Percentiles rank a stretch among this genome's conserved stretches.
Evolutionary conservation across 2,329 filamentous ascomycete genomes (phyloP).

Genomic region (Pseudofabraea citricarpa): DNA sequence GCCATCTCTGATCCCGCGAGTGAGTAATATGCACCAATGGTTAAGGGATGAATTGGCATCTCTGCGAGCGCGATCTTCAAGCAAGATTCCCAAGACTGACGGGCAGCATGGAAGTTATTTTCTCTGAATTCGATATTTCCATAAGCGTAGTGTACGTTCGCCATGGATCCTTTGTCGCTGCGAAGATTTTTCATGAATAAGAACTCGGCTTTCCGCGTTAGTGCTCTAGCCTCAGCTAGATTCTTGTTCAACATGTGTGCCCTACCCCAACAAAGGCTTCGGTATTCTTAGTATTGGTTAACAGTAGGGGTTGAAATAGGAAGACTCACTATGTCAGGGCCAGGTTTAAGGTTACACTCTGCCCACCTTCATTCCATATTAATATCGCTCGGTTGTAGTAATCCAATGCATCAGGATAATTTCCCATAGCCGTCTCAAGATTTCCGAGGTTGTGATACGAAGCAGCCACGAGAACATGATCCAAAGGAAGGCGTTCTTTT

Average conservation of each 20-base stretch:
- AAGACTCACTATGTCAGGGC: too few species aligned
- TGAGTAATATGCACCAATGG: conserved; percentile 14
- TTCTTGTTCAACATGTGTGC: too few species aligned
- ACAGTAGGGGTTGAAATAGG: too few species aligned
- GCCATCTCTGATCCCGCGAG: conserved; percentile 12
- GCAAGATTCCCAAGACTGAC: conserved; percentile 8
- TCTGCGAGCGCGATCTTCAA: conserved; percentile 10
- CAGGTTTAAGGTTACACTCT: conserved; percentile 9
- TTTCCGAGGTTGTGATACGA: conserved; percentile 18
- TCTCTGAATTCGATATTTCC: conserved; percentile 15
- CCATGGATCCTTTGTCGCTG: too few species aligned
- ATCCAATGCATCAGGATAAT: conserved; percentile 11
- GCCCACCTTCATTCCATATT: conserved; percentile 10
- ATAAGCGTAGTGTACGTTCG: conserved; percentile 16
- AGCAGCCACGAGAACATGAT: conserved; percentile 5
- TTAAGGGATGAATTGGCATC: conserved; percentile 14
- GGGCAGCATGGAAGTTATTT: conserved; percentile 5
- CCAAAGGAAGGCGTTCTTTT: conserved; percentile 2
- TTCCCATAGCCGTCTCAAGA: conserved; percentile 12
- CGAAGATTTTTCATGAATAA: too few species aligned
- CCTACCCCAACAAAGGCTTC: too few species aligned
- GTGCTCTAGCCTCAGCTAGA: too few species aligned
- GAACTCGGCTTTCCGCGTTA: too few species aligned
- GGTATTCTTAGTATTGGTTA: too few species aligned
- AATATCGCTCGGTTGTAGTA: conserved; percentile 14